Evolutionary conservation across 2,329 filamentous ascomycete genomes (phyloP), one percentile per base, ranked within the genome.

Genomic region (Botrytis tulipae): DNA sequence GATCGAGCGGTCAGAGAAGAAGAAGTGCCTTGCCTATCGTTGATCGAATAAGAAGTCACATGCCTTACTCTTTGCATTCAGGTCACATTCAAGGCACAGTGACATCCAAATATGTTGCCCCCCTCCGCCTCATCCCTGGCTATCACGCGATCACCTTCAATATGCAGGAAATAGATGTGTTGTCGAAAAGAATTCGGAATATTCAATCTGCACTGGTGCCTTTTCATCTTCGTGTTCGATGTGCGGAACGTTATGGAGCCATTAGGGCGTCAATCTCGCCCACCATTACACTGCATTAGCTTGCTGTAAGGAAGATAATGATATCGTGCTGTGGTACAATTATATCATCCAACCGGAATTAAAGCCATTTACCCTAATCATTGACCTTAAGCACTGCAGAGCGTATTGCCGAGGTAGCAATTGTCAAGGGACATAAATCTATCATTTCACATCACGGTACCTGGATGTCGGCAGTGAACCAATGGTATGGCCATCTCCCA

Each of bases 261-360:
- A 69, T 42, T 69, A 46, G 32, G 29, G 48, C 62, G 29, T n/a
- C 40, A 69, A 67, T 32, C 29, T 59, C 62, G 25, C 51, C 71
- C 62, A 61, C 40, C 51, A 69, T 40, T 68, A 69, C 71, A 72
- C 62, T 40, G 51, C 71, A 72, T 72, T 72, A 60, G 62, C 25
- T 51, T 48, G 10, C 48, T 60, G 71, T 68, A 48, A 46, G 46
- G 29, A 44, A 67, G 51, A 46, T 40, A 48, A 29, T 25, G 25
- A 40, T 63, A 40, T 54, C 46, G 44, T 44, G 48, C 48, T 40
- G 25, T 57, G n/a, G 48, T 37, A 57, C 25, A 8, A n/a, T 29
- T 68, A 16, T 51, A 25, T 29, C 35, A 42, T 68, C 66, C 66
- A 68, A 42, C 48, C 66, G 66, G 66, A 68, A 60, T 69, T 32